Base-by-base conservation (phyloP, 768 basidiomycete genomes). In the Pholiota molesta region DNA sequence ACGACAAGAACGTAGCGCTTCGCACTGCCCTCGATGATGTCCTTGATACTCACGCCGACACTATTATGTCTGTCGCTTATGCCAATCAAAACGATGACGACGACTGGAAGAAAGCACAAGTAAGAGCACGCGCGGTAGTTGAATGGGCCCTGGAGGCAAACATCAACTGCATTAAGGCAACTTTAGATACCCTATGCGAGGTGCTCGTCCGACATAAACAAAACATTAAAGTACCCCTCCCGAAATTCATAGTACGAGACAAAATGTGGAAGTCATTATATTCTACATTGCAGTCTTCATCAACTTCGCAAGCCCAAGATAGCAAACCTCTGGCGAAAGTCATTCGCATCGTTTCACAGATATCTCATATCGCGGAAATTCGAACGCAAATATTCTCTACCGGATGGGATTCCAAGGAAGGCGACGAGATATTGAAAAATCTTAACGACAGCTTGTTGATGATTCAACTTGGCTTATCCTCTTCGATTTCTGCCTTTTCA, bases 231-330 rank as follows among this genome's bases (percentile, higher is more conserved):
- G 39, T 51, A 37, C 52, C 64, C 33, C 76, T 83, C 52, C 71
- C 77, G 5, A 67, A 68, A 10, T 73, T 81, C 55, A 67, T 73
- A 23, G 74, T 90, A 52, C 83, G 83, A 53, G 79, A 81, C 51
- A 82, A 82, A 49, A 73, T 93, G 33, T 98, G 96, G 96, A 77
- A 74, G 56, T 83, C 80, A 65, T 75, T 85, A 2, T 95, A 91
- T 67, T 79, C 83, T 9, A 76, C 78, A 6, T 71, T 95, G 4
- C 80, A 83, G 40, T 53, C 52, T 10, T 95, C 90, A 68, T 80
- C 83, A 10, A 76, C 78, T 4, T 71, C 94, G 5, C 79, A 83
- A 49, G 79, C 83, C 19, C 77, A 76, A 42, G 92, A 95, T 68
- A 70, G 77, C 7, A 79, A 84, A 33, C 90, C 83, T 1, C 78